Evolutionary conservation across 2,329 filamentous ascomycete species (phyloP), one percentile per base, ranked within the genome.

Genomic region (Aspergillus pseudonomiae): DNA sequence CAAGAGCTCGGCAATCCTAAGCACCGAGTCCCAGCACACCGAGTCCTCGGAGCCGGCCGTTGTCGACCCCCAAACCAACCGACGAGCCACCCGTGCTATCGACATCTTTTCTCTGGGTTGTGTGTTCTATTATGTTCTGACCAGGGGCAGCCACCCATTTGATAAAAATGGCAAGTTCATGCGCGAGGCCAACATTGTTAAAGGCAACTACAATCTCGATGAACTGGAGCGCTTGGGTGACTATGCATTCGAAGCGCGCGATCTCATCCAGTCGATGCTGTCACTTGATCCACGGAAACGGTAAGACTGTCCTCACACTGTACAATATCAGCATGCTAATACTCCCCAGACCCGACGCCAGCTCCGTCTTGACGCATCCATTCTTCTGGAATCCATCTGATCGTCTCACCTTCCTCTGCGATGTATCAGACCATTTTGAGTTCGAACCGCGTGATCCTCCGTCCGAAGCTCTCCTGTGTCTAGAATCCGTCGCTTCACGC

Each of bases 81-180:
- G 93, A 63, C 91, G 95, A 58, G 94, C 96, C 7, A 99, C 96
- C 53, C 90, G 95, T 53, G 92, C 95, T 10, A 97, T 98, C 65
- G 95, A 99, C 75, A 97, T 99, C 30, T 99, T 99, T 81, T 97
- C 94, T 0, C 86, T 99, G 41, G 95, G 95, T 1, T 90, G 97
- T 59, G 93, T 99, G n/a, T 99, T 97, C 82, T 98, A 94, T 81
- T 99, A 97, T 76, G 94, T 98, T n/a, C 84, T 99, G 64, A 97
- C 94, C 1, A 91, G 93, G 66, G 95, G 95, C 19, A 88, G 86
- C 1, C 95, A 99, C 77, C 95, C 95, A 0, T 99, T 96, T 72
- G 94, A 97, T 75, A 94, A 93, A 66, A 94, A 95, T 61, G 93
- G 95, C 74, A 89, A 93, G 57, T 98, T 95, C 82, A 96, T 96